Percentiles rank a stretch among this genome's conserved stretches.
Conservation (phyloP, 2,329 filamentous ascomycete species). For the Pseudocercospora vitis region DNA sequence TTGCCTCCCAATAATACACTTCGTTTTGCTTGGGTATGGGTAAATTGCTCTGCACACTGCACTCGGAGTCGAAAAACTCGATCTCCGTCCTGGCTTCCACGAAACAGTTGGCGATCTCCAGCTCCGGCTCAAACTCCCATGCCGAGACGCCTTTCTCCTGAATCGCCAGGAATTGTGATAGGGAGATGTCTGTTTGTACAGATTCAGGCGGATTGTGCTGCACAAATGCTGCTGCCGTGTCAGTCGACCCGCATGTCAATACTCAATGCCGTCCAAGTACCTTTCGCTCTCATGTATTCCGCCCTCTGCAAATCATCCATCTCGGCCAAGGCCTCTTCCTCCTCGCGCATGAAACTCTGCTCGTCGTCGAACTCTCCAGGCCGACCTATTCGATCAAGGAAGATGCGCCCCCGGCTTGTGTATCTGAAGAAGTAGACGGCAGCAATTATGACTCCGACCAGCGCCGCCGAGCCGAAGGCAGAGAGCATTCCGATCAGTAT, state of each 20-base stretch:
- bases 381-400: constrained; percentile 87
- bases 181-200: constrained; percentile 90
- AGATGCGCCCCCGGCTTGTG: constrained; percentile 81
- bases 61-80: constrained; percentile 97
- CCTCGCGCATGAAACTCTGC: constrained; percentile 88
- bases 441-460: constrained; percentile 76
- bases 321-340: constrained; percentile 87
- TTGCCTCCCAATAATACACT: constrained; percentile 99
- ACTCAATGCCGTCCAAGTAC: constrained; percentile 51
- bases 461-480: constrained; percentile 84
- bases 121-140: constrained; percentile 98
- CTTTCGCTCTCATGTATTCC: constrained; percentile 93
- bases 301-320: constrained; percentile 92
- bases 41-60: constrained; percentile 93
- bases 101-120: constrained; percentile 98
- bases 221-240: constrained; percentile 69
- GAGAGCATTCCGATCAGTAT: constrained; percentile 94
- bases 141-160: constrained; percentile 99
- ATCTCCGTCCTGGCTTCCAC: constrained; percentile 96
- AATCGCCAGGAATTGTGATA: constrained; percentile 96
- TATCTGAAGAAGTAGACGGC: constrained; percentile 93
- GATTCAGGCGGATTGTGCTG: constrained; percentile 94
- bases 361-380: constrained; percentile 98
- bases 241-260: not conserved
- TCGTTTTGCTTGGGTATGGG: constrained; percentile 98